Evolutionary conservation across 495 filamentous ascomycete genomes (phyloP).

Genomic region (Xylaria longipes): DNA sequence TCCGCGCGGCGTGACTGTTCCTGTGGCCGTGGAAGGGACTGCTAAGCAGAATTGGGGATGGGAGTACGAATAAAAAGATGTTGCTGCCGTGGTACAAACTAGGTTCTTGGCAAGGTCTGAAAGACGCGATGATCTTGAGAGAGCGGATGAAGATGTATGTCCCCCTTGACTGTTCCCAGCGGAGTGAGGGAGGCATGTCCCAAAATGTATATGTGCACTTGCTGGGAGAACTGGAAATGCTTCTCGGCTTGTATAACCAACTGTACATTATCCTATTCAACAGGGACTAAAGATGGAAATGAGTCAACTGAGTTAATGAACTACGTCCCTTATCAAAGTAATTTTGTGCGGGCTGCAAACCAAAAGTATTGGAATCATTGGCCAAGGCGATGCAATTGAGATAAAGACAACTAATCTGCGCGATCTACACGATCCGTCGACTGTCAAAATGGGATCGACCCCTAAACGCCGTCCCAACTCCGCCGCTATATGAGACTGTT

Average conservation of each 20-base stretch:
- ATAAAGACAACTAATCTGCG: background rate
- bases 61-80: background rate
- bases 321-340: background rate
- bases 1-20: conserved; percentile 37
- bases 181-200: background rate
- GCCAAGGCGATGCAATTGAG: background rate
- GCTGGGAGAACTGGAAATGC: background rate
- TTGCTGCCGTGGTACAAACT: background rate
- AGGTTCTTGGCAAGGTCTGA: background rate
- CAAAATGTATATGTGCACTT: background rate
- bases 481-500: conserved; percentile 11
- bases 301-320: background rate
- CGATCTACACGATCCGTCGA: background rate
- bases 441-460: background rate
- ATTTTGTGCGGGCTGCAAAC: background rate
- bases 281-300: background rate
- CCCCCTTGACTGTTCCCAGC: background rate
- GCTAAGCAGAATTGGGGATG: conserved; percentile 10
- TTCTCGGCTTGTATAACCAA: background rate
- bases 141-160: background rate
- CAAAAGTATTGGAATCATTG: background rate
- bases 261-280: background rate
- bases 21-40: conserved; percentile 17
- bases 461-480: conserved; percentile 15
- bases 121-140: background rate